These are phyloP conservation scores for Ceratobasidium sp. DNA, from an alignment of 1,284 basidiomycete species.

Conservation along the genomic window DNA sequence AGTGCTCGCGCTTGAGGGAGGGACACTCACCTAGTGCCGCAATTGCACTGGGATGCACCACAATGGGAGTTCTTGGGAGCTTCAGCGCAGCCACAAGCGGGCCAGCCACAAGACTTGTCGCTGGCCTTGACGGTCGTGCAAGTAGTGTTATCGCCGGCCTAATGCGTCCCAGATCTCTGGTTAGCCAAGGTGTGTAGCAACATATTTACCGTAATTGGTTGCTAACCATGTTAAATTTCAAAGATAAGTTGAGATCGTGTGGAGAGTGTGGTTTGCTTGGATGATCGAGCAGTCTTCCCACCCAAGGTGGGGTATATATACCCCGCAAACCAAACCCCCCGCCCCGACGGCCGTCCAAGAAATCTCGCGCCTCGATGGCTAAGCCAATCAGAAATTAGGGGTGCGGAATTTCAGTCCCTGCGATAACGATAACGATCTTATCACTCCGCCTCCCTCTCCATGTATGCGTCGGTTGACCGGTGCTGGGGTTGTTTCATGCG, in stretches of 20 bases:
- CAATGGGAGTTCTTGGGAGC: constrained; percentile 39
- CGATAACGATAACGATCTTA: constrained; percentile 35
- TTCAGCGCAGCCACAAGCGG: constrained; percentile 45
- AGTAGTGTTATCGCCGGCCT: constrained; percentile 24
- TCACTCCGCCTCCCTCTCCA: not conserved
- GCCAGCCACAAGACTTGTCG: constrained; percentile 32
- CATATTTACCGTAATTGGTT: not conserved
- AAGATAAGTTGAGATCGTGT: not conserved
- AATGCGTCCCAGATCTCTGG: not conserved
- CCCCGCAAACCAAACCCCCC: not conserved
- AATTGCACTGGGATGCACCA: constrained; percentile 27
- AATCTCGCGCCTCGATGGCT: not conserved
- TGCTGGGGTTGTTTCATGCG: too few species aligned
- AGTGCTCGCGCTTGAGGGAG: too few species aligned
- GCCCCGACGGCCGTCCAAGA: constrained; percentile 14
- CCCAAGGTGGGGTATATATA: constrained; percentile 8
- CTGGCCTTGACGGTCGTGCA: constrained; percentile 15
- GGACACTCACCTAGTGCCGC: constrained; percentile 32
- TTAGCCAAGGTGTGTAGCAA: not conserved
- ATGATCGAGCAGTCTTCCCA: not conserved
- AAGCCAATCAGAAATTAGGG: not conserved
- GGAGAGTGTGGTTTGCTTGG: not conserved
- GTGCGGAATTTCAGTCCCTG: not conserved
- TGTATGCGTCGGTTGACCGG: too few species aligned
- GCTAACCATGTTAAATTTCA: not conserved